Conservation (phyloP, 208 protist genomes). For the Trypanosoma boissoni region DNA sequence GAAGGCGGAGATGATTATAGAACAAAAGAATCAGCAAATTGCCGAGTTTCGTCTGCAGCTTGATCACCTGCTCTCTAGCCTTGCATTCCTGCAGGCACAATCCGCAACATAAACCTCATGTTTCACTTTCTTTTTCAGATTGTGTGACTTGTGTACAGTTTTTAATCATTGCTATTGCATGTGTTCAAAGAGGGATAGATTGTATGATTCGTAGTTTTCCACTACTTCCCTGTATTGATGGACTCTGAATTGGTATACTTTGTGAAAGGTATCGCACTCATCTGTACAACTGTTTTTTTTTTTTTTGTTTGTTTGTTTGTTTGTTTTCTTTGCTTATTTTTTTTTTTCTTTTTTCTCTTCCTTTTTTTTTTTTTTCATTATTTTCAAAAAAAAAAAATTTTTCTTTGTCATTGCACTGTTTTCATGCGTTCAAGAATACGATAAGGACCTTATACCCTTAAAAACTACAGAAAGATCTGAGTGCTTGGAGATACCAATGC, state of each 20-base stretch:
- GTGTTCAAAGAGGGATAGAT: no score
- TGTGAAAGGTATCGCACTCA: background rate
- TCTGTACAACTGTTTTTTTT: background rate
- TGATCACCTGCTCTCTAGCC: conserved; percentile 55
- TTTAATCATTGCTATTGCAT: no score
- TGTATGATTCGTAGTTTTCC: no score
- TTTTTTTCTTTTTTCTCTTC: background rate
- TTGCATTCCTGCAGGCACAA: conserved; percentile 17
- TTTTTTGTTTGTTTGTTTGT: conserved; percentile 1
- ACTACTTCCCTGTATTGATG: no score
- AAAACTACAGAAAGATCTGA: background rate
- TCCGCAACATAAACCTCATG: background rate
- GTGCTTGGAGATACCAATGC: background rate
- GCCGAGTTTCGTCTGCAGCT: conserved; percentile 63
- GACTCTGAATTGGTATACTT: no score
- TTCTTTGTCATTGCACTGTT: background rate
- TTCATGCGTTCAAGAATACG: no score
- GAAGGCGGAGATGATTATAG: conserved; percentile 58
- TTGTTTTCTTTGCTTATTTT: background rate
- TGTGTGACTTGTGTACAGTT: no score
- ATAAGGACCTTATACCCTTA: no score
- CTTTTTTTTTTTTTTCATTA: conserved; percentile 7
- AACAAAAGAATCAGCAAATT: conserved; percentile 86
- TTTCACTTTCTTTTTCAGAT: no score
- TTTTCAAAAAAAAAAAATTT: background rate